phyloP scores from a whole-genome alignment of 2,329 filamentous ascomycete genomes.

The Sporothrix sp. region DNA sequence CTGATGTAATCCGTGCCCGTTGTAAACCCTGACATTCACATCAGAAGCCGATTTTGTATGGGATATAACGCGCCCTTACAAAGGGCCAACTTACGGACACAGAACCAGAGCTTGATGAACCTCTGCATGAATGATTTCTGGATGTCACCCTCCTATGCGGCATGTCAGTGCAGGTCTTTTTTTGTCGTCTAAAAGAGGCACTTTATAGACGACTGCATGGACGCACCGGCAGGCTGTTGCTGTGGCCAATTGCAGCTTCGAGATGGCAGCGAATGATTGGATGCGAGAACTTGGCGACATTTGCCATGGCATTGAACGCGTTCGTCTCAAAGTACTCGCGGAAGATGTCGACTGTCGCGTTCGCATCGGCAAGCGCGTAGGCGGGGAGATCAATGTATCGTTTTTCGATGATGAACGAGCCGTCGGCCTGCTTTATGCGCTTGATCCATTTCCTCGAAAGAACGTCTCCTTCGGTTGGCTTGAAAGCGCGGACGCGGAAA shows the following conservation, averaged over 20 bases:
- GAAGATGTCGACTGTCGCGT: constrained; percentile 7
- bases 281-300: constrained; percentile 18
- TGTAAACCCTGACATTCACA: constrained; percentile 30
- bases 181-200: neutral
- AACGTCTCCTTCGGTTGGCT: constrained; percentile 28
- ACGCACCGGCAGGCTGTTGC: constrained; percentile 16
- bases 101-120: constrained; percentile 38
- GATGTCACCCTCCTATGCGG: constrained; percentile 17
- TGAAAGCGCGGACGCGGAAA: constrained; percentile 34
- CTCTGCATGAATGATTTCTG: constrained; percentile 30
- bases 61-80: neutral
- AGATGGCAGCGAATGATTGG: constrained; percentile 13
- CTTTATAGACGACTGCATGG: neutral
- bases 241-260: constrained; percentile 20
- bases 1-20: constrained; percentile 35
- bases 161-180: neutral
- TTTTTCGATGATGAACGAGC: neutral
- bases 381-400: constrained; percentile 11
- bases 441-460: constrained; percentile 30
- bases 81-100: constrained; percentile 31
- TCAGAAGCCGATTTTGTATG: neutral
- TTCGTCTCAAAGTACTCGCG: constrained; percentile 28
- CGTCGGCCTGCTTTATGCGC: neutral
- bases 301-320: constrained; percentile 22
- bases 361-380: constrained; percentile 12